Base-by-base conservation (phyloP, 331 rosid species). In the Erythrophleum ivorense region DNA sequence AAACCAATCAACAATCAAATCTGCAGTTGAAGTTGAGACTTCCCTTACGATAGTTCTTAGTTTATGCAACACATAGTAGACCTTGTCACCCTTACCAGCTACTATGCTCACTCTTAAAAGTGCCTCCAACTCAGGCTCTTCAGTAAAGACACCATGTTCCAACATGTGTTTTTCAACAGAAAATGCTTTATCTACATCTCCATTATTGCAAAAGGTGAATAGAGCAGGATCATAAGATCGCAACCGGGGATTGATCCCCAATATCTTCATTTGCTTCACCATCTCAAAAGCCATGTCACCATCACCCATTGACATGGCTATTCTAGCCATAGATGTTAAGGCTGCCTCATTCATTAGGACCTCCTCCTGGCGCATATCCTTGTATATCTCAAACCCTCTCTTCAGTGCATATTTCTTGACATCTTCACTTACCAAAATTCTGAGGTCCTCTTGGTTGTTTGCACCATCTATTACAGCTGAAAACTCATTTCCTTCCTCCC, bases 271-370 rank as follows among this genome's bases (percentile, higher is more conserved):
- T 76, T 89, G 89, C 88, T 86, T 89, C 78, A 91, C 99, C 94
- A 91, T 91, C 83, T 91, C 90, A 87, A 95, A 93, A 34, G 99
- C 99, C 94, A 81, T 88, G 78, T 91, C 94, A 12, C 99, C 98
- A 72, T 93, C 89, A 34, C 91, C 92, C 88, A 89, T 88, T 52
- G 98, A 86, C 98, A 93, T 90, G 63, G 99, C 98, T 97, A 93
- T 93, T 86, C 98, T 86, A 78, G 97, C 99, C 83, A 95, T 89
- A 59, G 99, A 90, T 60, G 99, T 95, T 83, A 95, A 86, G 11
- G 97, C 91, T 0, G 98, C 97, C 82, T 95, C 99, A 81, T 93
- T 95, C 94, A 93, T 87, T 8, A 81, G 76, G 55, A 92, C 85
- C 73, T 91, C 84, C 77, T 85, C 89, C 57, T 9, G 6, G 62